Evolutionary conservation across 306 rosid genomes (phyloP), one percentile per base, ranked within the genome.

Genomic region (Fragaria ananassa): DNA sequence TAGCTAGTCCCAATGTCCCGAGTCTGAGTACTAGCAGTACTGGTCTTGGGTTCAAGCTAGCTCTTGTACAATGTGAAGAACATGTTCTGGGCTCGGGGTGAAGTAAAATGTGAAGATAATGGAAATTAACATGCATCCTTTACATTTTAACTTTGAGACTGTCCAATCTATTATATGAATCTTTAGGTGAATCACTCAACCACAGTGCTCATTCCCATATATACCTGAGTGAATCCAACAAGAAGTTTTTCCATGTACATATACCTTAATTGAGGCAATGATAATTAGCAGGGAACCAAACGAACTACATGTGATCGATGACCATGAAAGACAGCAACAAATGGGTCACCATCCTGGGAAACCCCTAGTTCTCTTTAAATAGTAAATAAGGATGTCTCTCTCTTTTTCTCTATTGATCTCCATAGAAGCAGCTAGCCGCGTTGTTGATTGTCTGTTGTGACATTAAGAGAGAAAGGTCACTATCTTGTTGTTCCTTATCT

Each of bases 401-500:
- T 64, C 74, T 77, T 41, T 70, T 57, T 51, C 58, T 64, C 64
- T 72, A 42, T 46, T 1, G 15, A 46, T 31, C 11, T 68, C 56
- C 56, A 19, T 71, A 63, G 69, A 12, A 7, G 69, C 45, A 63
- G 69, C 70, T 64, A 75, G 74, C 74, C 74, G 67, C 76, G 45
- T 70, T 74, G 76, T 82, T 76, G 60, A 78, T 85, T 81, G 78
- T 79, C 86, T 81, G 37, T 34, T 74, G 82, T 70, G 79, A 81
- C 71, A 57, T 45, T 63, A 50, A 34, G 65, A 25, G 66, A 69
- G 63, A 86, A 83, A 71, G 80, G 93, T 92, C 97, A 78, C 85
- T 81, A 8, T 88, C 96, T 58, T 73, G 12, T 89, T 86, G 90
- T 84, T 88, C 91, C 90, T 83, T 76, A 77, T 82, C 89, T 80